Evolutionary conservation across 2,329 filamentous ascomycete species (phyloP).

Genomic region (Aureobasidium namibiae): DNA sequence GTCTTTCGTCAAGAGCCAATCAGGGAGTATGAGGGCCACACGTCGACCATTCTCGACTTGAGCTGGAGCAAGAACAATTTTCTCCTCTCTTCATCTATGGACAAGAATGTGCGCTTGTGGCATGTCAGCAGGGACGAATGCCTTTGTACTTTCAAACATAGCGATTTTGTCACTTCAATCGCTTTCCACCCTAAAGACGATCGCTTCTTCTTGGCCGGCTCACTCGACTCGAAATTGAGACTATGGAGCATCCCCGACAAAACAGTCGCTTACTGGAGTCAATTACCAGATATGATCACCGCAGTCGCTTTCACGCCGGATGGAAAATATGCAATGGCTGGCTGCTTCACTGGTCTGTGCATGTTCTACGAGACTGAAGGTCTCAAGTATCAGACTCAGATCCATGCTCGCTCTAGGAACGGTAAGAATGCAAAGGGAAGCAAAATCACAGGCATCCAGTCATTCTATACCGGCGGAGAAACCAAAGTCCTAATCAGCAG

Average conservation of each 20-base stretch:
- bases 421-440: constrained; percentile 93
- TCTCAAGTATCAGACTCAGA: constrained; percentile 71
- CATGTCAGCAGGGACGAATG: constrained; percentile 80
- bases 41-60: constrained; percentile 76
- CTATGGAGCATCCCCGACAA: constrained; percentile 98
- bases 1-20: constrained; percentile 77
- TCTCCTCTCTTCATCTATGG: constrained; percentile 90
- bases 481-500: constrained; percentile 84
- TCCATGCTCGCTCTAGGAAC: constrained; percentile 86
- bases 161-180: constrained; percentile 90
- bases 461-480: constrained; percentile 56
- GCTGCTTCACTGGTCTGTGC: constrained; percentile 75
- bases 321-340: constrained; percentile 81
- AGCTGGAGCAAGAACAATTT: constrained; percentile 99
- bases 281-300: constrained; percentile 80
- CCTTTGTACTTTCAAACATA: constrained; percentile 87
- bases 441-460: constrained; percentile 92
- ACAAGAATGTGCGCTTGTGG: constrained; percentile 93
- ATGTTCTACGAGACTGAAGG: constrained; percentile 91
- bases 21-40: constrained; percentile 75
- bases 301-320: constrained; percentile 91
- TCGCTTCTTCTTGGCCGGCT: constrained; percentile 91
- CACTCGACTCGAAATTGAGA: constrained; percentile 76
- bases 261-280: constrained; percentile 72
- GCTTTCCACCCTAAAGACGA: constrained; percentile 92